Evolutionary conservation across 1,139 yeast genomes (phyloP), one percentile per base, ranked within the genome.

Genomic region (Kodamaea fungicola): DNA sequence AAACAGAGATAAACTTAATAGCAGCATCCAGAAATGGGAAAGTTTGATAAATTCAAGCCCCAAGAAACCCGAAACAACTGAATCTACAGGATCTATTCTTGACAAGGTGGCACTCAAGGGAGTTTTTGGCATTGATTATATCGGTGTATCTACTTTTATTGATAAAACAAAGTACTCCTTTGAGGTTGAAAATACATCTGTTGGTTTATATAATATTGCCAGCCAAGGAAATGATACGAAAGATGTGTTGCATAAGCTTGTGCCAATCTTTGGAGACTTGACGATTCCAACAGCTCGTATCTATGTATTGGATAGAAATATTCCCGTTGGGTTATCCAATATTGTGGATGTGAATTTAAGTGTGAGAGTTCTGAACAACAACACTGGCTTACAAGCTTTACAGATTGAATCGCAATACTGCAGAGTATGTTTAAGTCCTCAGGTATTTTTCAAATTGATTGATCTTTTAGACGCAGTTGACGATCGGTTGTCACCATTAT

Each of bases 331-430:
- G 1, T 51, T 71, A n/a, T 74, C 84, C 0, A 74, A 70, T 22
- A 41, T 75, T 2, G 40, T 74, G 32, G 79, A 75, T 44, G 46
- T 73, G 12, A 66, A 69, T 40, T 38, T 70, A 22, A 53, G 59
- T 0, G 39, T 71, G 4, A 68, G 67, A 40, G 53, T 77, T 1
- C 51, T 61, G 13, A 67, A 71, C 37, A 68, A 62, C 32, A 59
- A 16, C 41, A 52, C 25, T 39, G 51, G 32, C 0, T 35, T 46
- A 10, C 76, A 73, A 42, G 64, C 78, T 0, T 58, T 83, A 7
- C 84, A 81, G 44, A 54, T 83, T 2, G 79, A 74, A 42, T 78
- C 86, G 1, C 73, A 76, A 12, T 72, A 72, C 49, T 76, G 78
- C 39, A 64, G 89, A 27, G 49, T 81, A 4, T 75, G 81, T 43